Conservation (phyloP, 1,139 yeast genomes). For the Blastobotrys illinoisensis region DNA sequence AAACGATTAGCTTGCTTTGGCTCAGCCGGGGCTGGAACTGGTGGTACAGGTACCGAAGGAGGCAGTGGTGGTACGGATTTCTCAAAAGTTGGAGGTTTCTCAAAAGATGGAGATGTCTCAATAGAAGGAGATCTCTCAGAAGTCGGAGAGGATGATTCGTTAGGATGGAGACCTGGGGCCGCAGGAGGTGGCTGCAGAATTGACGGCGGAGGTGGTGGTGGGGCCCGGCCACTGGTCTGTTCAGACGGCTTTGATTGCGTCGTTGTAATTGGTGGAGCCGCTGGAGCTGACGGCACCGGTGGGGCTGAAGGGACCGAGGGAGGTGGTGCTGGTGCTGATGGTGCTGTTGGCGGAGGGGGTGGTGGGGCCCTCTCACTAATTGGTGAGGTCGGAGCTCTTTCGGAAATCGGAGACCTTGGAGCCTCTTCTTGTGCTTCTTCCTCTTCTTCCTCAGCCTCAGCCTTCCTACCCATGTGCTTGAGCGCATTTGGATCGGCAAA, state of each 20-base stretch:
- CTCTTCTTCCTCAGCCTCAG: slow-evolving; percentile 16
- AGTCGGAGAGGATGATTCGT: no score
- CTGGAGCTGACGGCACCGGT: neutral
- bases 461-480: slow-evolving; percentile 23
- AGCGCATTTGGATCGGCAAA: slow-evolving; percentile 37
- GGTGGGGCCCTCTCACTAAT: neutral
- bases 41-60: slow-evolving; percentile 1
- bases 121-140: no score
- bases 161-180: neutral
- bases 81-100: neutral
- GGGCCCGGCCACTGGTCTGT: slow-evolving; percentile 10
- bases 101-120: no score
- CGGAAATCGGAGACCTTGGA: neutral
- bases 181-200: slow-evolving; percentile 1
- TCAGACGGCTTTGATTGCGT: slow-evolving; percentile 10
- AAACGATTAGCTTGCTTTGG: neutral
- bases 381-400: slow-evolving; percentile 1
- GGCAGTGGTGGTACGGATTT: neutral
- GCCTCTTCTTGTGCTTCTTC: slow-evolving; percentile 15
- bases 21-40: slow-evolving; percentile 1
- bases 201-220: neutral
- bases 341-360: neutral
- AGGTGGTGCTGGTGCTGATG: slow-evolving; percentile 1
- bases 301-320: no score
- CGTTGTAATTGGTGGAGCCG: neutral